Conservation (phyloP, 768 basidiomycete genomes). For the Russula lepida region DNA sequence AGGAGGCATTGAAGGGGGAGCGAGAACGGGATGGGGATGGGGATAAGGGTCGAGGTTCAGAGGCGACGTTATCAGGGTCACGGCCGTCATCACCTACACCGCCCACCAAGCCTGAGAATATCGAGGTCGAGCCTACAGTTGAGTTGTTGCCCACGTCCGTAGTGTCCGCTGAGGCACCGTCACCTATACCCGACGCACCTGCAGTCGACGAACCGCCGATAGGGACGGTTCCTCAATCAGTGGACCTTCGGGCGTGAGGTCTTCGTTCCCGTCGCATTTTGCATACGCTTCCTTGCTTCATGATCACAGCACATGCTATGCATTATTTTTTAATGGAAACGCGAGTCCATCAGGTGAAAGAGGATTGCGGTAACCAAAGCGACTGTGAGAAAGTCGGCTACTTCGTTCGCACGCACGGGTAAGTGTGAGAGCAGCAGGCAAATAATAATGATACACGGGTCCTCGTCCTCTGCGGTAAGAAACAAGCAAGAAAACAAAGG, state of each 20-base stretch:
- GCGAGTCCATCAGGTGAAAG: neutral
- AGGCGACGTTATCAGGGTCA: neutral
- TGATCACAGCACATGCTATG: neutral
- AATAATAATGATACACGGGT: conserved; percentile 20
- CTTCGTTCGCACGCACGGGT: conserved; percentile 7
- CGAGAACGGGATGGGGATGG: too few species aligned
- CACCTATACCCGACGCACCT: conserved; percentile 3
- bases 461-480: conserved; percentile 14
- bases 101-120: neutral
- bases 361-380: neutral
- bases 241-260: conserved; percentile 25
- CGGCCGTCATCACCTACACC: neutral
- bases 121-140: neutral
- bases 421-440: conserved; percentile 1
- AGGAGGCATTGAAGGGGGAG: neutral
- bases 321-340: neutral
- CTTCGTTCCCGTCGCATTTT: neutral
- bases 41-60: neutral
- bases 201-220: conserved; percentile 20
- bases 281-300: neutral
- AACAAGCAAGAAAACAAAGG: neutral
- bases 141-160: neutral
- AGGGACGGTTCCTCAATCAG: conserved; percentile 16
- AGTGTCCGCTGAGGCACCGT: neutral
- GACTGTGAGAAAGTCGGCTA: neutral